Evolutionary conservation across 257 asterid genomes (phyloP), one percentile per base, ranked within the genome.

Genomic region (Pogostemon cablin): DNA sequence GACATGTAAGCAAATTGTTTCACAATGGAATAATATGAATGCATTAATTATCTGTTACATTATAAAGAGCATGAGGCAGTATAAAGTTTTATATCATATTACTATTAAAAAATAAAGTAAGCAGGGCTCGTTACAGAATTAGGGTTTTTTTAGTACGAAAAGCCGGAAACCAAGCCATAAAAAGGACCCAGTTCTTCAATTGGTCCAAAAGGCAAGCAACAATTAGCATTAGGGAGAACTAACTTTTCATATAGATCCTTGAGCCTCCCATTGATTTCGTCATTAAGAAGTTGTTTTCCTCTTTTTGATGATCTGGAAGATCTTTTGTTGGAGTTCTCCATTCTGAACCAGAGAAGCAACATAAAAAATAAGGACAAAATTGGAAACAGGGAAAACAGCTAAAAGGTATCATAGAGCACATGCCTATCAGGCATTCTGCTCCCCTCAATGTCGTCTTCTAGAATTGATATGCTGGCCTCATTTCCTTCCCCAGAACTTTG

Each of bases 241-340:
- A 82, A 90, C 98, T 80, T 86, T 78, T 86, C 86, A 81, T 78
- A 81, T 66, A 92, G 92, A 82, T 82, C 88, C 81, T 72, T 82
- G 47, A 86, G 76, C 79, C 82, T 81, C 77, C 56, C 78, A 50
- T 78, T 77, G 77, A 81, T 52, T 75, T 90, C 95, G 65, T 81
- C 78, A 69, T 63, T 65, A 34, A 79, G 86, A 75, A 75, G 72
- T 39, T 68, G 60, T 48, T 83, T 81, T 76, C 86, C 83, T 75
- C 72, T 75, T 68, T 81, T 75, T 11, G 73, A 59, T 59, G 69
- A 73, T 72, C 80, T 73, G 65, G 43, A 72, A 67, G 82, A 73
- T 72, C 76, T 81, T 79, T 76, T 78, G 63, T 74, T 84, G 67
- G 71, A 38, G 67, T 70, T 73, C 42, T 69, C 80, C 66, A 69